These are phyloP conservation scores for Scenedesmus sp. DNA, from an alignment of 163 green algal species.

Conservation along the genomic window DNA sequence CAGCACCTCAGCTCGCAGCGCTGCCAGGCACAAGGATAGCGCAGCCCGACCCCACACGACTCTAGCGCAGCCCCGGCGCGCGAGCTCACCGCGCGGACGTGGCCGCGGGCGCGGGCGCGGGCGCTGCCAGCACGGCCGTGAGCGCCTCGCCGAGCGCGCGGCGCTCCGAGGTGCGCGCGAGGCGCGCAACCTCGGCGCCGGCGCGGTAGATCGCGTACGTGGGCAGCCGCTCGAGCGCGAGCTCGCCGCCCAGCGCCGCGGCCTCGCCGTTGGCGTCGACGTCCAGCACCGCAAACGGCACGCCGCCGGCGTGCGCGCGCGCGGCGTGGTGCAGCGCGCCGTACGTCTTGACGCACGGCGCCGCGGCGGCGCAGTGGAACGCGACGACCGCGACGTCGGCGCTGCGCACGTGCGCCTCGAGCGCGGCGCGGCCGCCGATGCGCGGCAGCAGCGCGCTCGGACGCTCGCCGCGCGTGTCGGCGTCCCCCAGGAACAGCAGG, in stretches of 20 bases:
- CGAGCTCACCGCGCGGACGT: too few species aligned
- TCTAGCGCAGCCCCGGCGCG: too few species aligned
- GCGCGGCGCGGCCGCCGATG: neutral
- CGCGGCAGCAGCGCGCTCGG: constrained; percentile 3
- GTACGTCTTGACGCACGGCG: constrained; percentile 20
- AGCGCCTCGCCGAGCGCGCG: neutral
- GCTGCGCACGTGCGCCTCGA: constrained; percentile 13
- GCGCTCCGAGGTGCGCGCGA: constrained; percentile 1
- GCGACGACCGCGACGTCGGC: too few species aligned
- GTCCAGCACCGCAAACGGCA: constrained; percentile 25
- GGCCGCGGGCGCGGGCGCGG: too few species aligned
- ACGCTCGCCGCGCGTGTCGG: neutral
- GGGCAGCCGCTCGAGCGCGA: constrained; percentile 17
- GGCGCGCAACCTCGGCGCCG: neutral
- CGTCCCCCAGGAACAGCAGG: constrained; percentile 28
- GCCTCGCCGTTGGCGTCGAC: neutral
- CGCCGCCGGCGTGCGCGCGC: neutral
- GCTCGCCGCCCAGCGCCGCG: neutral
- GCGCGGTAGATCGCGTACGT: constrained; percentile 20
- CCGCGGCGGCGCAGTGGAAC: constrained; percentile 24
- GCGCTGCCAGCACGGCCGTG: too few species aligned
- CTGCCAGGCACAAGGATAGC: too few species aligned
- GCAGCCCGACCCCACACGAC: too few species aligned
- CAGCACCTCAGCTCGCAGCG: too few species aligned
- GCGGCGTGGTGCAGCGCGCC: neutral